Evolutionary conservation across 1,139 yeast genomes (phyloP).

Genomic region (Pichia sp.): DNA sequence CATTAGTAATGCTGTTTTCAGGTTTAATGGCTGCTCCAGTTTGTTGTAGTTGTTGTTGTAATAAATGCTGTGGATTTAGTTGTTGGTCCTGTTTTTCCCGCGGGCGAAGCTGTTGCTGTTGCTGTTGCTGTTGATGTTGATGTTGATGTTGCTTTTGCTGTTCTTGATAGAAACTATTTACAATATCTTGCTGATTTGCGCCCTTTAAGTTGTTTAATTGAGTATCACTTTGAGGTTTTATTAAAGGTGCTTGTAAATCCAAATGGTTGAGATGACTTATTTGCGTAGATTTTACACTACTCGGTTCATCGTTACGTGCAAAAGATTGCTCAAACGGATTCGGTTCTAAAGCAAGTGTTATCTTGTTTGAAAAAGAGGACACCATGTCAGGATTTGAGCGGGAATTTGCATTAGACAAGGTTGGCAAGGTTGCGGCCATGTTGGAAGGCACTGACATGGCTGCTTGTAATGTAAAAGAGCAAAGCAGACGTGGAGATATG

Average conservation of each 20-base stretch:
- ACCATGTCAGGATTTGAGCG: conserved; percentile 9
- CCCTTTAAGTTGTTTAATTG: conserved; percentile 3
- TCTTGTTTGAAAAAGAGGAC: conserved; percentile 6
- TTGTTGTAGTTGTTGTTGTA: background rate
- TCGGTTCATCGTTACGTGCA: conserved; percentile 46
- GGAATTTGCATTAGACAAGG: conserved; percentile 2
- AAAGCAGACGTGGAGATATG: background rate
- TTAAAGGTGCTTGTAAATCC: background rate
- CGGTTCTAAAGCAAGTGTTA: conserved; percentile 53
- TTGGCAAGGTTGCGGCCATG: background rate
- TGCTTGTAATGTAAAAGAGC: too few species aligned
- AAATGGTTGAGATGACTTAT: background rate
- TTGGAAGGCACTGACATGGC: conserved; percentile 3
- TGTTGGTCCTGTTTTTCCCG: background rate
- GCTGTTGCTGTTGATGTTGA: conserved; percentile 5
- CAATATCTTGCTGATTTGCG: background rate
- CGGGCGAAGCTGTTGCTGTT: background rate
- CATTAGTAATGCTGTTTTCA: background rate
- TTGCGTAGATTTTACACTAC: background rate
- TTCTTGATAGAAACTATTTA: conserved; percentile 6
- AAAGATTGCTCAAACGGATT: conserved; percentile 95
- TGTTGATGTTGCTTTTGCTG: conserved; percentile 6
- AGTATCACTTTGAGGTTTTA: conserved; percentile 12
- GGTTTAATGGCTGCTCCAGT: background rate
- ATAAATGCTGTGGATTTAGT: background rate